Base-by-base conservation (phyloP, 1,139 yeast genomes). In the Yamadazyma mexicana region DNA sequence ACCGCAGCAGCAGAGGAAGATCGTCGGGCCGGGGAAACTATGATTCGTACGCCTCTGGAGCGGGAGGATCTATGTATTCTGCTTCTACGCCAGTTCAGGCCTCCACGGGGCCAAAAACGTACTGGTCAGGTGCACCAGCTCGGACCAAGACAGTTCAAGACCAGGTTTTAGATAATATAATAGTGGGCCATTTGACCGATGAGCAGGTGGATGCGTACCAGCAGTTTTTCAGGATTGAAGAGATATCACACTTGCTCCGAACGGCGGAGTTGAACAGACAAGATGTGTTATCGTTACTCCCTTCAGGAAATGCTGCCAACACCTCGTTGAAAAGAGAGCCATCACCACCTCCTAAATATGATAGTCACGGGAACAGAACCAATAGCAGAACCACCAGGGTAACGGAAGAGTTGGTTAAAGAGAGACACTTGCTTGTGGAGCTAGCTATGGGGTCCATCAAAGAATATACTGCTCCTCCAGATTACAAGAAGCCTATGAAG, bases 341-440 rank as follows among this genome's bases (percentile, higher is more conserved):
- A 0, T 87, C 96, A 4, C 98, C 98, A 0, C 92, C 97, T 5
- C 98, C 98, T 1, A 79, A 78, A 46, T 94, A 92, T 60, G 98
- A 94, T 62, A 62, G 72, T 29, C 64, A 69, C 22, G 99, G 99
- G 38, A 82, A 81, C 55, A 81, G 98, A 55, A 79, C 79, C 12
- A 92, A 94, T 58, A 89, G 98, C 0, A 67, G 95, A 40, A 96
- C 87, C 37, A 75, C 71, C 28, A 67, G 96, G 35, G 77, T 80
- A 39, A 69, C 70, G 38, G 77, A 77, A 36, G 70, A 71, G 38
- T 64, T 86, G 34, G 95, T 88, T 51, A 81, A 79, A 44, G 98
- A 92, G 60, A 73, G 97, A 43, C 87, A 87, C 58, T 67, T 71
- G 38, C 66, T 92, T 40, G 84, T 92, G 14, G 94, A 87, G 49